A percentile compares a stretch with the other conserved stretches of the same genome.
Evolutionary conservation across 805 yeast genomes (phyloP).

Genomic region (Komagataella pastoris): DNA sequence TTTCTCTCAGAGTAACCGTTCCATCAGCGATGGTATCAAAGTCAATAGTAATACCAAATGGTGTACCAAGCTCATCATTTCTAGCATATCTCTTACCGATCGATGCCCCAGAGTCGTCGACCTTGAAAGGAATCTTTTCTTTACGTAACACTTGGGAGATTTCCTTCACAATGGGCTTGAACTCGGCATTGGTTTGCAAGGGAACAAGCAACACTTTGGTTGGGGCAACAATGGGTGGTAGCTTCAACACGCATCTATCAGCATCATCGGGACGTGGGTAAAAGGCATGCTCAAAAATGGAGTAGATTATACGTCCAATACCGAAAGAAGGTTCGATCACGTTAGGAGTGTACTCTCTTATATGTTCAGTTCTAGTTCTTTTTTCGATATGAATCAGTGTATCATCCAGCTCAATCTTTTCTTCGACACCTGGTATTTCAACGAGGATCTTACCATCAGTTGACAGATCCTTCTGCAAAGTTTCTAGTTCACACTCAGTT

Average conservation of each 20-base stretch:
- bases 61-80: constrained; percentile 97
- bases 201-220: constrained; percentile 95
- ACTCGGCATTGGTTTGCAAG: constrained; percentile 69
- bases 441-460: constrained; percentile 51
- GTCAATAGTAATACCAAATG: constrained; percentile 95
- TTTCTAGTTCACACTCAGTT: constrained; percentile 77
- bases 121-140: constrained; percentile 83
- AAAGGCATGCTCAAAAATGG: constrained; percentile 87
- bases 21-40: constrained; percentile 83
- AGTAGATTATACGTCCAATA: constrained; percentile 92
- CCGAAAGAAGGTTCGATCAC: constrained; percentile 99
- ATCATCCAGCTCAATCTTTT: constrained; percentile 56
- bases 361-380: constrained; percentile 72
- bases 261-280: constrained; percentile 89
- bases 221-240: constrained; percentile 95
- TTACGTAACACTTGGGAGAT: constrained; percentile 62
- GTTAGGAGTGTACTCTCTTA: constrained; percentile 92
- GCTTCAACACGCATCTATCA: constrained; percentile 72
- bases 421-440: constrained; percentile 49
- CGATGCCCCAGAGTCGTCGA: constrained; percentile 94
- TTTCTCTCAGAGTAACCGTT: constrained; percentile 89
- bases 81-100: constrained; percentile 97
- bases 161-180: constrained; percentile 60
- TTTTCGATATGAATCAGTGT: constrained; percentile 65
- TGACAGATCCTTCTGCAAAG: constrained; percentile 55